These are phyloP conservation scores for Dictyostelium firmibasis DNA, from an alignment of 78 protist species.

Conservation along the genomic window DNA sequence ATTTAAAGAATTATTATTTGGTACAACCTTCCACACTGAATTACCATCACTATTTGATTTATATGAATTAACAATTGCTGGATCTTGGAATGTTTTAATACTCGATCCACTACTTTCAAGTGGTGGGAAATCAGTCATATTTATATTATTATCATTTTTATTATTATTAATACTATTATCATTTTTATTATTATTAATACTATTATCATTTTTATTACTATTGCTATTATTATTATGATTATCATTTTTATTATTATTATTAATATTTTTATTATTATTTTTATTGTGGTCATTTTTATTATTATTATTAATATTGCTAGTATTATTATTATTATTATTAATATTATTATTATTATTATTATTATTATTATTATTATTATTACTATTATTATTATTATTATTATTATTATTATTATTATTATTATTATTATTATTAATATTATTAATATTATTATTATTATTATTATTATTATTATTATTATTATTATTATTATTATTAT, in stretches of 20 bases:
- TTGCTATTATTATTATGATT: too few species aligned
- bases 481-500: too few species aligned
- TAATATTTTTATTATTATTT: too few species aligned
- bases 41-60: neutral
- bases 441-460: too few species aligned
- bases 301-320: too few species aligned
- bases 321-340: too few species aligned
- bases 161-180: neutral
- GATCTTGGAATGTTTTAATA: conserved; percentile 28
- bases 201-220: neutral
- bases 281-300: too few species aligned
- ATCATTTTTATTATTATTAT: too few species aligned
- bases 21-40: neutral
- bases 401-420: too few species aligned
- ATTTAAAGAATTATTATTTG: neutral
- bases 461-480: too few species aligned
- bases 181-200: neutral
- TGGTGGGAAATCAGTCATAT: neutral
- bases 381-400: too few species aligned
- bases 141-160: neutral
- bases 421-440: too few species aligned
- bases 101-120: neutral
- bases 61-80: conserved; percentile 13
- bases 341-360: neutral
- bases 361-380: neutral